Evolutionary conservation across 495 filamentous ascomycete genomes (phyloP).

Genomic region (Aspergillus cristatus): DNA sequence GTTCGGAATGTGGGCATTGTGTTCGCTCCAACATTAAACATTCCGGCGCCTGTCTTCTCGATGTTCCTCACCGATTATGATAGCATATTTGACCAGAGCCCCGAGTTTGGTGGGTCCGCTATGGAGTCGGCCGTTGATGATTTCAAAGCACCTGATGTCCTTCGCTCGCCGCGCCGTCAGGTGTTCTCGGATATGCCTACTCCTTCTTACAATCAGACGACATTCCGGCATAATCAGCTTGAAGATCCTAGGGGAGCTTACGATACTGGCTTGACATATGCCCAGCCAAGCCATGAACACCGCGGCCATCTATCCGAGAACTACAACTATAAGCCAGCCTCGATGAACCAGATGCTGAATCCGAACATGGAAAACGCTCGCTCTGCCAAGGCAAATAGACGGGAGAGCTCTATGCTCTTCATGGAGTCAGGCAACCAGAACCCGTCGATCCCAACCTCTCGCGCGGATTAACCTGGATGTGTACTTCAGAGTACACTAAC

Average conservation of each 20-base stretch:
- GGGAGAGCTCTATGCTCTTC: slow-evolving; percentile 51
- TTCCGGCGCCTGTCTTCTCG: slow-evolving; percentile 89
- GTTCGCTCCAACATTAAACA: slow-evolving; percentile 97
- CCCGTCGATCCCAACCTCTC: slow-evolving; percentile 12
- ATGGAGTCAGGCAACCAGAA: slow-evolving; percentile 33
- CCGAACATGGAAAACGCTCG: slow-evolving; percentile 28
- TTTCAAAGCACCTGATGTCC: slow-evolving; percentile 46
- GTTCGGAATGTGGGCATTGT: slow-evolving; percentile 96
- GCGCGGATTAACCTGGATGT: slow-evolving; percentile 15
- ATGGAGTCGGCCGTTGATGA: slow-evolving; percentile 38
- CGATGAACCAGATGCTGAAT: slow-evolving; percentile 33
- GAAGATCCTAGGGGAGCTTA: slow-evolving; percentile 22
- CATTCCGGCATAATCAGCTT: slow-evolving; percentile 32
- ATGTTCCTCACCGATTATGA: slow-evolving; percentile 87
- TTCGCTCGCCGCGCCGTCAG: slow-evolving; percentile 57
- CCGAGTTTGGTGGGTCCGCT: slow-evolving; percentile 11
- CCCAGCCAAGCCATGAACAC: slow-evolving; percentile 52
- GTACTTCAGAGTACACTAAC: too few species aligned
- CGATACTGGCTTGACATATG: slow-evolving; percentile 53
- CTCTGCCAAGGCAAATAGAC: slow-evolving; percentile 41
- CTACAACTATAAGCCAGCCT: slow-evolving; percentile 16
- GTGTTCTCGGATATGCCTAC: slow-evolving; percentile 64
- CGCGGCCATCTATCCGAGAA: slow-evolving; percentile 14
- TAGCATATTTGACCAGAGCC: slow-evolving; percentile 64
- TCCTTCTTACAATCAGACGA: slow-evolving; percentile 53